Evolutionary conservation across 2,329 filamentous ascomycete genomes (phyloP), one percentile per base, ranked within the genome.

Genomic region (Massarina eburnea): DNA sequence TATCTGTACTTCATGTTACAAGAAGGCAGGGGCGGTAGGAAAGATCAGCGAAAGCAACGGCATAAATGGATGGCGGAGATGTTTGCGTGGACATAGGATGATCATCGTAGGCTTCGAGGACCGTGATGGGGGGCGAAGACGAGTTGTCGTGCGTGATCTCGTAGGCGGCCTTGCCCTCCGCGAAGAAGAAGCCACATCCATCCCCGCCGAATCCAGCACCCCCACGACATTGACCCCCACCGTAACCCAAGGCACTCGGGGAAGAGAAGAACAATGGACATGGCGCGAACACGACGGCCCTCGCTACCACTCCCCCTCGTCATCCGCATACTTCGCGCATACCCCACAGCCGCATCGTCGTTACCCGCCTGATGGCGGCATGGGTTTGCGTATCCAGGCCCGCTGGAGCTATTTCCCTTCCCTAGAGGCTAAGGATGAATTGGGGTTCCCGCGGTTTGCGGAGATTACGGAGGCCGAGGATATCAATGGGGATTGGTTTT

Each of bases 401-500:
- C 71, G 79, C 14, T 96, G 89, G 88, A 79, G 83, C 3, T 95
- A 89, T 78, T 91, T 86, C 62, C 89, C 90, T 0, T 79, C 80
- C 2, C 71, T 77, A 0, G 76, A 72, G 0, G 80, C 80, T 1
- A 76, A 75, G 17, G 88, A 96, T 64, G 92, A 97, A 71, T 72
- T 97, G 32, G 70, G 85, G 51, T 96, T 97, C 58, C 92, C 92
- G 0, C 84, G 84, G 40, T 85, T 88, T 8, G 91, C 91, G 0
- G 88, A 94, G 68, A 81, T 97, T 12, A 79, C 80, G 6, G 92
- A 97, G 73, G 83, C 87, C 29, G 86, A 92, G 66, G 88, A 94
- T 67, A 83, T 95, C 38, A 96, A 96, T 66, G 88, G 86, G 15
- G 91, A 96, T 67, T 97, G 91, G 91, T 91, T 81, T 61, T 87